Base-by-base conservation (phyloP, 1,284 basidiomycete genomes). In the Phaffia rhodozyma region DNA sequence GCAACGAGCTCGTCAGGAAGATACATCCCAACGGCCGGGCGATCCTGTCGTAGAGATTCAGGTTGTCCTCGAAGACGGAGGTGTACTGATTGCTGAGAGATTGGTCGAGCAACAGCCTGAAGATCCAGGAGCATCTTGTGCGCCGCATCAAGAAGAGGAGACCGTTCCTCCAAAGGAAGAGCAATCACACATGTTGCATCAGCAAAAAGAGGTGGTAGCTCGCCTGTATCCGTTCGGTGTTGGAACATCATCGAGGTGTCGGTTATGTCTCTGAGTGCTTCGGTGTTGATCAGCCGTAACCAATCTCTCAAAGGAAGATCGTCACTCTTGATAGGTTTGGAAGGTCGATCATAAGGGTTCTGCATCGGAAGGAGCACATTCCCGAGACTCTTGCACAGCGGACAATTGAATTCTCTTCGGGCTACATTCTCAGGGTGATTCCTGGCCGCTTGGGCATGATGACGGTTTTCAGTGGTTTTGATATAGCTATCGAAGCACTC, bases 301-400 rank as follows among this genome's bases (percentile, higher is more conserved):
- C 71, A 72, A 57, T 74, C 71, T 21, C 60, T 61, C 1, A 68
- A 55, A 27, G 66, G 50, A 68, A 72, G 32, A 72, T 63, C 57
- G 59, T 67, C 60, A 56, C 65, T 61, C 61, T 68, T 53, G 54
- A 61, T 25, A 48, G 60, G 62, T 59, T 68, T 65, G 57, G 47
- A 32, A 55, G 66, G 62, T 43, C 60, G 59, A 56, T 61, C 60
- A 61, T 60, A 55, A 47, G 51, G 65, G 55, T 60, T 66, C 64
- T 83, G 80, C 5, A 93, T 84, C 0, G 96, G 94, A 3, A 99
- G 79, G 50, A 98, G 86, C 43, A 91, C 83, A 75, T 98, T 99
- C 13, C 94, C 93, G 0, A 98, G 79, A 69, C 89, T 91, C 78
- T 98, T 98, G 80, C 96, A 99, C n/a, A 99, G 77, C 0, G 96